Base-by-base conservation (phyloP, 2,329 filamentous ascomycete species). In the Lachnum nothofagi region DNA sequence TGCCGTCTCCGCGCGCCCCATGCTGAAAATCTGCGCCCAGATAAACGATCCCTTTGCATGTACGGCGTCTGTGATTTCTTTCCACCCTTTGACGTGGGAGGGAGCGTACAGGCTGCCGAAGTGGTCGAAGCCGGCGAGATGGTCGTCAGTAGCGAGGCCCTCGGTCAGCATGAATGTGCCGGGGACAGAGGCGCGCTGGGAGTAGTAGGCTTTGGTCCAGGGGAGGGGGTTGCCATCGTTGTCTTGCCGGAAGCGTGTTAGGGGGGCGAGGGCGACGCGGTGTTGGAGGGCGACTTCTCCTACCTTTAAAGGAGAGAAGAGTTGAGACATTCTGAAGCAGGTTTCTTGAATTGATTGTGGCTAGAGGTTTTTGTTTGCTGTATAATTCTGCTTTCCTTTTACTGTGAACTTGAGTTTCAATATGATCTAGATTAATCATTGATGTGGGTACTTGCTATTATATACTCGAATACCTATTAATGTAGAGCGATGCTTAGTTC, bases 1-100 rank as follows among this genome's bases (percentile, higher is more conserved):
- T n/a, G 46, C 47, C 58, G 64, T 33, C 56, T 54, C 46, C 35
- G 29, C 25, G 25, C 6, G 12, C 25, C 12, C 25, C 25, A 12
- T 51, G 27, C 44, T 31, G 10, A 38, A 85, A 0, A 87, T 68
- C 61, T 87, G 84, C 1, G 73, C 63, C 65, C 72, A 85, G 41
- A 85, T 79, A 60, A 72, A 78, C 24, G 71, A 75, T 3, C 77
- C 77, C 57, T 82, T 82, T 20, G 69, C 68, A 62, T 88, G 83
- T 1, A 86, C 80, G 1, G 75, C 77, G 24, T 80, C 74, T 2
- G 77, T 82, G 38, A 86, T 68, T 10, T 72, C 66, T 53, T 73
- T 78, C 83, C 83, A 87, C 0, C 70, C 75, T 1, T 69, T 72
- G 39, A 83, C 70, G 51, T 85, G 80, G 9, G 39, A 65, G 63